phyloP scores from a whole-genome alignment of 1,284 basidiomycete genomes.

The Microbotryum lychnidis-dioicae region DNA sequence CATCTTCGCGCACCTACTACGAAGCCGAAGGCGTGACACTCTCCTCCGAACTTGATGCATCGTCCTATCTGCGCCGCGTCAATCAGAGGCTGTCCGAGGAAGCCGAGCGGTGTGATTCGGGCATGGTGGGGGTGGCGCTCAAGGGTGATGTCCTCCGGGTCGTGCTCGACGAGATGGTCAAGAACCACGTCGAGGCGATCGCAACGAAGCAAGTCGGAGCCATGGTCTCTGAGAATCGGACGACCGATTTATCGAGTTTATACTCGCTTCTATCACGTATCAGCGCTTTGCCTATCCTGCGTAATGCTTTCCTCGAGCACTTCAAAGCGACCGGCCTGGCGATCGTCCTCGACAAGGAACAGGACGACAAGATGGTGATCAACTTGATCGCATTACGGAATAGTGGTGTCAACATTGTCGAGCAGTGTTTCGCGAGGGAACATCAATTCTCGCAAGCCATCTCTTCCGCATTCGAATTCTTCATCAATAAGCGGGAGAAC shows the following conservation, averaged over 20 bases:
- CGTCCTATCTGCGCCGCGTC: conserved; percentile 51
- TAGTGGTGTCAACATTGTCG: conserved; percentile 52
- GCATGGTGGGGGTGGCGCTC: conserved; percentile 41
- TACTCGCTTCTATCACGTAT: conserved; percentile 60
- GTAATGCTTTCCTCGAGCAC: conserved; percentile 56
- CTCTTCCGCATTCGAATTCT: conserved; percentile 65
- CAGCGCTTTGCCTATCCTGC: conserved; percentile 50
- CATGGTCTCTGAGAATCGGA: conserved; percentile 20
- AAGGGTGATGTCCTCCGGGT: conserved; percentile 17
- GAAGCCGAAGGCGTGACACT: conserved; percentile 6
- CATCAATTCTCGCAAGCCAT: conserved; percentile 41
- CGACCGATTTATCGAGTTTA: conserved; percentile 50
- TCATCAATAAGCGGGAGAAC: conserved; percentile 70
- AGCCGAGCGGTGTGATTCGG: conserved; percentile 47
- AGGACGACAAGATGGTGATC: conserved; percentile 69
- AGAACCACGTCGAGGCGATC: conserved; percentile 25
- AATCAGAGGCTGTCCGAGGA: conserved; percentile 52
- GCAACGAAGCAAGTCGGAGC: conserved; percentile 22
- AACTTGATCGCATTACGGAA: conserved; percentile 63
- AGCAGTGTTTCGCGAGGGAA: conserved; percentile 46
- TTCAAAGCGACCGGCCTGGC: conserved; percentile 38
- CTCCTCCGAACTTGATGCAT: conserved; percentile 13
- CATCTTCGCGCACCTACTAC: conserved; percentile 15
- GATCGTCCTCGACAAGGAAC: conserved; percentile 53
- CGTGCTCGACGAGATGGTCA: conserved; percentile 30